Evolutionary conservation across 2,329 filamentous ascomycete genomes (phyloP).

Genomic region (Samsoniella hepiali): DNA sequence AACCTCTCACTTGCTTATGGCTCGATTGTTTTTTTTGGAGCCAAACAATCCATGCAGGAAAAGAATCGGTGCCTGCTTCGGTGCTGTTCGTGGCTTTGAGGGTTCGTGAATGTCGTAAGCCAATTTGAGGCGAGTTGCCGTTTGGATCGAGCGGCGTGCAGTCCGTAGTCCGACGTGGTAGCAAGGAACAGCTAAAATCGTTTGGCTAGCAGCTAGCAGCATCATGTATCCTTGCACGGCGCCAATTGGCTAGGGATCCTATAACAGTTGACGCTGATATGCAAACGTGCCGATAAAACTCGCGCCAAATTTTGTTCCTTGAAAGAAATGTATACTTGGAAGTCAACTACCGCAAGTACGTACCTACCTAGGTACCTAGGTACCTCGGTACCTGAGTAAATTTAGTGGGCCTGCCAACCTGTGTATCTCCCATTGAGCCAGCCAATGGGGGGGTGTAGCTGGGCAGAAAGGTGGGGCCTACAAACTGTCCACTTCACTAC

Average conservation of each 20-base stretch:
- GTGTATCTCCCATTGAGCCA: not conserved
- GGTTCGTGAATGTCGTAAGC: constrained; percentile 67
- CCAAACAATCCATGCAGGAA: constrained; percentile 93
- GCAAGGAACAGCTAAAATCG: not conserved
- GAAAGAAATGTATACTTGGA: not conserved
- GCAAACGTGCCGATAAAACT: not conserved
- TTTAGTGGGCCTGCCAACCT: not conserved
- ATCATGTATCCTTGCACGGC: not conserved
- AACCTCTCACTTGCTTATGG: constrained; percentile 79
- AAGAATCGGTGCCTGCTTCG: constrained; percentile 63
- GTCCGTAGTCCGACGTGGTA: not conserved
- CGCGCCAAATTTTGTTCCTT: not conserved
- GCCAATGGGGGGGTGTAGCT: not conserved
- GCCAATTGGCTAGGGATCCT: not conserved
- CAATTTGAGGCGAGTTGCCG: constrained; percentile 33
- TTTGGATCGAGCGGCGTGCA: constrained; percentile 3
- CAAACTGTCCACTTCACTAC: constrained; percentile 10
- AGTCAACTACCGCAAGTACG: too few species aligned
- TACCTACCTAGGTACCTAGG: not conserved
- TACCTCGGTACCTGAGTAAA: not conserved
- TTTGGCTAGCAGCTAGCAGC: not conserved
- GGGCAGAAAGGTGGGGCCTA: constrained; percentile 11
- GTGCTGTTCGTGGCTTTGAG: constrained; percentile 35
- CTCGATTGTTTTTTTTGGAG: constrained; percentile 91
- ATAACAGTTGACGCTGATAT: not conserved